These are phyloP conservation scores for Neurospora africana DNA, from an alignment of 495 filamentous ascomycete genomes.

Conservation along the genomic window DNA sequence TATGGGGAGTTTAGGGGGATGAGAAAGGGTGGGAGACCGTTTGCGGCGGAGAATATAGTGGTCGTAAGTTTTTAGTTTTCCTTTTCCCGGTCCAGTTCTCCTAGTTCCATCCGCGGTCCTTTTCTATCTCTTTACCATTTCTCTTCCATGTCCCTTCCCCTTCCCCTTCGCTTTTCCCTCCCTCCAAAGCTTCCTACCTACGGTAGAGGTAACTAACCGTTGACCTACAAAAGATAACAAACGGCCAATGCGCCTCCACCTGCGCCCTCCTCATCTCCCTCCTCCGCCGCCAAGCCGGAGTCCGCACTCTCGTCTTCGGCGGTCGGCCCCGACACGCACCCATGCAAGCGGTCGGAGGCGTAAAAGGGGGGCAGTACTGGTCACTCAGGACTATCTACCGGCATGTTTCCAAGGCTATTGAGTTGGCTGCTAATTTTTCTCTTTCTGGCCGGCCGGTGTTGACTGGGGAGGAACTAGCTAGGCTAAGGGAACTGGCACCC, in stretches of 20 bases:
- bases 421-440: neutral
- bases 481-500: neutral
- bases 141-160: too few species aligned
- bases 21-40: neutral
- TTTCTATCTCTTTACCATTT: neutral
- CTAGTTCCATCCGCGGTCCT: neutral
- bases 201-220: too few species aligned
- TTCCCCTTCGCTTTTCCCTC: too few species aligned
- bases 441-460: neutral
- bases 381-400: neutral
- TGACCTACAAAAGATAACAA: neutral
- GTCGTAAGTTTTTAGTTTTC: neutral
- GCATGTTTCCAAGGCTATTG: neutral
- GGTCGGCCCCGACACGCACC: neutral
- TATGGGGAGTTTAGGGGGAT: neutral
- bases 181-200: too few species aligned
- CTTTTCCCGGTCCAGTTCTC: neutral
- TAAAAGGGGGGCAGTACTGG: neutral
- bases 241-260: slow-evolving; percentile 1
- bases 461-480: neutral
- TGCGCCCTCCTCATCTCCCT: neutral
- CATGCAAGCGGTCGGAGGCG: neutral
- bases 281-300: neutral
- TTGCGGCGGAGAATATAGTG: neutral
- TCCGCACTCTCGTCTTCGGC: neutral